Percentiles rank a stretch among this genome's conserved stretches.
Evolutionary conservation across 805 yeast species (phyloP).

Genomic region (Spathaspora hagerdaliae): DNA sequence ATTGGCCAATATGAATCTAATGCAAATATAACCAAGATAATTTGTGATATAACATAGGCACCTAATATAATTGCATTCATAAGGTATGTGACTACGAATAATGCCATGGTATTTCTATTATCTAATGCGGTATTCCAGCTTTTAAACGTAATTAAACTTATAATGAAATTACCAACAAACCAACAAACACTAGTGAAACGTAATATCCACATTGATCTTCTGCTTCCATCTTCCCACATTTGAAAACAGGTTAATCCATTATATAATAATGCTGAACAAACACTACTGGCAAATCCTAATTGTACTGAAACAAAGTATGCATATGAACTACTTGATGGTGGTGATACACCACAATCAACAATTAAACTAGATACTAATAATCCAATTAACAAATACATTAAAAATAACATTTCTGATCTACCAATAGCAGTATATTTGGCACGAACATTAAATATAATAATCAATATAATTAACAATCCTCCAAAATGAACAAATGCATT

Average conservation of each 20-base stretch:
- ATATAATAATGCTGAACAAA: slow-evolving; percentile 63
- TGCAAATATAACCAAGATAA: slow-evolving; percentile 61
- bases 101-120: slow-evolving; percentile 52
- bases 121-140: slow-evolving; percentile 51
- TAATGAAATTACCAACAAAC: slow-evolving; percentile 62
- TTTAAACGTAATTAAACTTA: slow-evolving; percentile 70
- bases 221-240: slow-evolving; percentile 92
- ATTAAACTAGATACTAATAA: slow-evolving; percentile 64
- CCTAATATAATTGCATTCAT: slow-evolving; percentile 65
- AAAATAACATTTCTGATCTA: slow-evolving; percentile 75
- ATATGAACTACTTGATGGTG: slow-evolving; percentile 73
- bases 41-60: slow-evolving; percentile 63
- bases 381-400: slow-evolving; percentile 57
- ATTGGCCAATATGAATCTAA: slow-evolving; percentile 83
- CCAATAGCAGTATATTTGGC: slow-evolving; percentile 94
- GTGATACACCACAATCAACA: slow-evolving; percentile 89
- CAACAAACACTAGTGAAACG: slow-evolving; percentile 50
- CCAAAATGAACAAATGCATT: slow-evolving; percentile 83
- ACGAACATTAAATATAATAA: slow-evolving; percentile 74
- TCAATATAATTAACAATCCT: slow-evolving; percentile 56
- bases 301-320: slow-evolving; percentile 84
- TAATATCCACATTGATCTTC: slow-evolving; percentile 53
- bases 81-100: slow-evolving; percentile 69
- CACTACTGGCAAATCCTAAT: slow-evolving; percentile 66
- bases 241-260: slow-evolving; percentile 84